Percentiles rank a stretch among this genome's conserved stretches.
These are phyloP conservation scores for Trametes sanguinea DNA, from an alignment of 768 basidiomycete genomes.

Conservation along the genomic window DNA sequence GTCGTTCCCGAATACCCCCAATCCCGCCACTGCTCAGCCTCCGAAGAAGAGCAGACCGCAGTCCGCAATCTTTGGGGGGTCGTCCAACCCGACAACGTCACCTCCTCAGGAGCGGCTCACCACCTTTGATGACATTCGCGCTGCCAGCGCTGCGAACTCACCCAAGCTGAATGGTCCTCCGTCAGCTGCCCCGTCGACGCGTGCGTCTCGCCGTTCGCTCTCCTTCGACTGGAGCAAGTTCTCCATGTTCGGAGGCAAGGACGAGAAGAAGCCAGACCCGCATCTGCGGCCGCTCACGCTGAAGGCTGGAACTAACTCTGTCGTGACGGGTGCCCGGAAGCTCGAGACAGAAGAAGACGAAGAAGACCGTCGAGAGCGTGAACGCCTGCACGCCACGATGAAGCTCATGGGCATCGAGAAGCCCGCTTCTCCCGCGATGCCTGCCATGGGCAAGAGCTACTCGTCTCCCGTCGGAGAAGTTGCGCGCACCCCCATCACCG, in stretches of 20 bases:
- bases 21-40: slow-evolving; percentile 24
- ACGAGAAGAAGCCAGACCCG: slow-evolving; percentile 64
- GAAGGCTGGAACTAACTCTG: slow-evolving; percentile 58
- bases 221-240: slow-evolving; percentile 86
- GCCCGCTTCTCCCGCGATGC: slow-evolving; percentile 43
- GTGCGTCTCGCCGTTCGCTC: slow-evolving; percentile 66
- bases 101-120: slow-evolving; percentile 37
- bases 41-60: slow-evolving; percentile 58
- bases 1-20: slow-evolving; percentile 29
- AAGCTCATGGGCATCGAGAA: slow-evolving; percentile 90
- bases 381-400: slow-evolving; percentile 88
- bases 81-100: slow-evolving; percentile 20
- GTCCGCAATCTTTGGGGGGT: slow-evolving; percentile 49
- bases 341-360: slow-evolving; percentile 90
- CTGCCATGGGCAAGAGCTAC: slow-evolving; percentile 42
- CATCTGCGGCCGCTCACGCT: slow-evolving; percentile 71
- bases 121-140: slow-evolving; percentile 34
- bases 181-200: slow-evolving; percentile 24
- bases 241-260: slow-evolving; percentile 59
- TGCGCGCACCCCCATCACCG: slow-evolving; percentile 20
- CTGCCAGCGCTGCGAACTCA: slow-evolving; percentile 21
- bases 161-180: slow-evolving; percentile 27
- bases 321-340: slow-evolving; percentile 70
- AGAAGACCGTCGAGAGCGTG: slow-evolving; percentile 84
- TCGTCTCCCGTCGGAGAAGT: slow-evolving; percentile 37